A percentile compares a stretch with the other conserved stretches of the same genome.
These are phyloP conservation scores for Amphibolis antarctica DNA, from an alignment of 106 monocot genomes.

Conservation along the genomic window DNA sequence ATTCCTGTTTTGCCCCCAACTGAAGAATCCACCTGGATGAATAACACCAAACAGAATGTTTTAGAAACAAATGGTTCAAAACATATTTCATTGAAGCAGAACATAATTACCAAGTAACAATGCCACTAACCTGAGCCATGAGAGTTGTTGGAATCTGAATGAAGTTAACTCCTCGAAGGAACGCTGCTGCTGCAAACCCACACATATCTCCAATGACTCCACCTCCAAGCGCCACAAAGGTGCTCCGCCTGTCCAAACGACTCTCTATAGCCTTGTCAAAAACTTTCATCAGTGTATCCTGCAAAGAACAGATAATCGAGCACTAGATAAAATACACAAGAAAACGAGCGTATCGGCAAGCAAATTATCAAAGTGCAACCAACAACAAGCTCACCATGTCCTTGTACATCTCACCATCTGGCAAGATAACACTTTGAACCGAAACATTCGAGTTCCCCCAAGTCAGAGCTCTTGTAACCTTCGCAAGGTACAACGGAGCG, in stretches of 20 bases:
- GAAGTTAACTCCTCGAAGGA: constrained; percentile 93
- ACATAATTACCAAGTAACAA: neutral
- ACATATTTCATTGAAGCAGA: neutral
- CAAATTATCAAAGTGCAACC: neutral
- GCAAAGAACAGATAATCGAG: neutral
- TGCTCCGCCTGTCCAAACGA: constrained; percentile 68
- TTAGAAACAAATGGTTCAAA: neutral
- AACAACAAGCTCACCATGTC: constrained; percentile 50
- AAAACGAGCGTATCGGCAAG: neutral
- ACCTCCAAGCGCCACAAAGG: constrained; percentile 94
- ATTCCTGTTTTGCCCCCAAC: constrained; percentile 99
- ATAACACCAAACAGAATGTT: neutral
- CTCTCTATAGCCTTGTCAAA: constrained; percentile 93
- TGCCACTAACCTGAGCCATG: constrained; percentile 71
- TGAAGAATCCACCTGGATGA: constrained; percentile 86
- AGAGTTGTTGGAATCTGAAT: constrained; percentile 96
- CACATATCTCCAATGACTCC: constrained; percentile 99
- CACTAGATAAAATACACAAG: neutral
- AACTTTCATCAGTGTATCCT: constrained; percentile 95
- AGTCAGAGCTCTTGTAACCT: constrained; percentile 53
- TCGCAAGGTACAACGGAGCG: constrained; percentile 81
- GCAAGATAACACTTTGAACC: constrained; percentile 85
- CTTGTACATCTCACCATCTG: constrained; percentile 95
- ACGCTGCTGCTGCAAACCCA: constrained; percentile 92
- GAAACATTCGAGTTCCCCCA: constrained; percentile 48